phyloP scores from a whole-genome alignment of 2,329 filamentous ascomycete species.

The Paracoccidioides lutzii region DNA sequence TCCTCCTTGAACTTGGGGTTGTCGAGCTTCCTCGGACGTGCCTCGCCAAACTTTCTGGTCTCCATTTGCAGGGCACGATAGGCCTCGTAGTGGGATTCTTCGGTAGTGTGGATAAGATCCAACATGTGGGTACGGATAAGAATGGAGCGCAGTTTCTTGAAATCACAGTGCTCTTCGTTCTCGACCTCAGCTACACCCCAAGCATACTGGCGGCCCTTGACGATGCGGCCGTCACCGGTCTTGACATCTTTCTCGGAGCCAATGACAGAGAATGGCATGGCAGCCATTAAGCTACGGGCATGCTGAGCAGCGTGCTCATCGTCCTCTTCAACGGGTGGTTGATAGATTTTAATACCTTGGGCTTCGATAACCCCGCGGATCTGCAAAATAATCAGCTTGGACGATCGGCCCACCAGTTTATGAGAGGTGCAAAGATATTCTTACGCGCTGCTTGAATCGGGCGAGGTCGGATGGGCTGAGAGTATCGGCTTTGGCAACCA shows the following conservation, averaged over 20 bases:
- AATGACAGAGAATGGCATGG: conserved; percentile 98
- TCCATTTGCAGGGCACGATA: conserved; percentile 99
- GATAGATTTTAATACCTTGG: conserved; percentile 99
- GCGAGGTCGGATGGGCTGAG: conserved; percentile 82
- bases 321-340: conserved; percentile 93
- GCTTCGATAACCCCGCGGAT: conserved; percentile 92
- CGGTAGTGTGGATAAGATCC: conserved; percentile 97
- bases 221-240: conserved; percentile 86
- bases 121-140: conserved; percentile 99
- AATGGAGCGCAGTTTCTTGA: conserved; percentile 99
- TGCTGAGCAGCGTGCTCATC: conserved; percentile 93
- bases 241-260: conserved; percentile 99
- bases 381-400: conserved; percentile 33
- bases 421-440: conserved; percentile 16
- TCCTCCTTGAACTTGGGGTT: conserved; percentile 99
- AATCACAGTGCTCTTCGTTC: conserved; percentile 99
- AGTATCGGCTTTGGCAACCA: conserved; percentile 97
- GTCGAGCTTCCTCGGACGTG: conserved; percentile 90
- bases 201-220: conserved; percentile 97
- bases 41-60: conserved; percentile 98
- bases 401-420: not conserved
- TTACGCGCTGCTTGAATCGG: conserved; percentile 89
- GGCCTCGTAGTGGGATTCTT: conserved; percentile 98
- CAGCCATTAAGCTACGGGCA: conserved; percentile 83
- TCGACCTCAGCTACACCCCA: conserved; percentile 99